Percentiles rank a stretch among this genome's conserved stretches.
Evolutionary conservation across 306 rosid genomes (phyloP).

Genomic region (Lathyrus aphaca): DNA sequence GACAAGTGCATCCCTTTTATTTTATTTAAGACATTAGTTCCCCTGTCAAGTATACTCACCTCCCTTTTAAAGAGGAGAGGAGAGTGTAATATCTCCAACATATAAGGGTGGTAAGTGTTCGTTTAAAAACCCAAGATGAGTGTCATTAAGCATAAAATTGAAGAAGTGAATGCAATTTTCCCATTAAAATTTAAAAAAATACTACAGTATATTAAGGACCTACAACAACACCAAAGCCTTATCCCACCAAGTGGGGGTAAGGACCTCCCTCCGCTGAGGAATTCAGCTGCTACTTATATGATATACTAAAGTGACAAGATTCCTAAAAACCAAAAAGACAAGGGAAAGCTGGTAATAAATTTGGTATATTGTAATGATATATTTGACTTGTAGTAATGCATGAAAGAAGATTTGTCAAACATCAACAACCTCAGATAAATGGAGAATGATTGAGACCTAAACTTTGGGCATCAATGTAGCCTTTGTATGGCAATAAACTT

Average conservation of each 20-base stretch:
- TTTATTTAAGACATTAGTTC: background rate
- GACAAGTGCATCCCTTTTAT: background rate
- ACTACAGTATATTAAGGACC: constrained; percentile 3
- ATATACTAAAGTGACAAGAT: constrained; percentile 13
- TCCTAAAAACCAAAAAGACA: constrained; percentile 13
- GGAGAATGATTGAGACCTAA: constrained; percentile 22
- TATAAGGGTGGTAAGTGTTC: background rate
- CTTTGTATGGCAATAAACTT: constrained; percentile 8
- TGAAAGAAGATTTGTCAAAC: background rate
- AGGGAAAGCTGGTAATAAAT: constrained; percentile 18
- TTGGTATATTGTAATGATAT: background rate
- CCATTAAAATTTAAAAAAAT: background rate
- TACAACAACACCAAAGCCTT: too few relatives aligned
- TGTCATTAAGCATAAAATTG: background rate
- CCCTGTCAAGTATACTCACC: background rate
- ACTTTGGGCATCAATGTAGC: background rate
- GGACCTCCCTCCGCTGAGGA: constrained; percentile 12
- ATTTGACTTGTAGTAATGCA: background rate
- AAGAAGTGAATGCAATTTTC: background rate
- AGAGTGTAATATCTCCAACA: background rate
- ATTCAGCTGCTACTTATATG: constrained; percentile 10
- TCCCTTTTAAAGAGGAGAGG: background rate
- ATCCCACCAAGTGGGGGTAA: background rate
- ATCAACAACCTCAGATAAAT: constrained; percentile 17
- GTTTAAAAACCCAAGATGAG: background rate